Percentiles rank a stretch among this genome's conserved stretches.
Conservation (phyloP, 2,329 filamentous ascomycete genomes). For the Scedosporium apiospermum region DNA sequence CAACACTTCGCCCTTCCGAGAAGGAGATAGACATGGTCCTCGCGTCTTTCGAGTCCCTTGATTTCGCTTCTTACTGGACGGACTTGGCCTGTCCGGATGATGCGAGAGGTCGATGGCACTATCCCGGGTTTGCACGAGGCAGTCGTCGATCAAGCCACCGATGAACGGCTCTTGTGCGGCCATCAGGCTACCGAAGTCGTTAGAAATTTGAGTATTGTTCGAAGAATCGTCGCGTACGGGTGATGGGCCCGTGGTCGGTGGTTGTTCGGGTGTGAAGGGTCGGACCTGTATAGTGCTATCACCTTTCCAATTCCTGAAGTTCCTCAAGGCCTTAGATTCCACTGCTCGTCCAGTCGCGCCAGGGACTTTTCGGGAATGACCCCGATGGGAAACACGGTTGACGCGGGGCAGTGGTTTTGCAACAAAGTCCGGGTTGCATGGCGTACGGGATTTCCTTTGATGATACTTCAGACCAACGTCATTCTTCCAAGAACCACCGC, state of each 20-base stretch:
- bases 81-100: neutral
- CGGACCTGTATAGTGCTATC: neutral
- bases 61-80: neutral
- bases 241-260: neutral
- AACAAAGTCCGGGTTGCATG: conserved; percentile 41
- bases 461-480: conserved; percentile 50
- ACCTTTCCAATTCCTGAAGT: conserved; percentile 2
- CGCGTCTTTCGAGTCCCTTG: no score
- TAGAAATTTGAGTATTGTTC: conserved; percentile 11
- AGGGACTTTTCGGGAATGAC: neutral
- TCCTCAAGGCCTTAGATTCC: conserved; percentile 1
- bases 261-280: conserved; percentile 4
- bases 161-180: conserved; percentile 14
- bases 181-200: conserved; percentile 19
- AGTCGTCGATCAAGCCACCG: neutral
- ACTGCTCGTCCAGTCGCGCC: neutral
- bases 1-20: no score
- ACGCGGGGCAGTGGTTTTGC: neutral
- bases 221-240: neutral
- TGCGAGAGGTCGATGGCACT: neutral
- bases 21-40: no score
- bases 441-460: conserved; percentile 40
- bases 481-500: conserved; percentile 47
- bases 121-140: neutral
- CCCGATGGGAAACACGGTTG: neutral